Evolutionary conservation across 169 alveolate genomes (phyloP).

Genomic region (Plasmodium vivax): DNA sequence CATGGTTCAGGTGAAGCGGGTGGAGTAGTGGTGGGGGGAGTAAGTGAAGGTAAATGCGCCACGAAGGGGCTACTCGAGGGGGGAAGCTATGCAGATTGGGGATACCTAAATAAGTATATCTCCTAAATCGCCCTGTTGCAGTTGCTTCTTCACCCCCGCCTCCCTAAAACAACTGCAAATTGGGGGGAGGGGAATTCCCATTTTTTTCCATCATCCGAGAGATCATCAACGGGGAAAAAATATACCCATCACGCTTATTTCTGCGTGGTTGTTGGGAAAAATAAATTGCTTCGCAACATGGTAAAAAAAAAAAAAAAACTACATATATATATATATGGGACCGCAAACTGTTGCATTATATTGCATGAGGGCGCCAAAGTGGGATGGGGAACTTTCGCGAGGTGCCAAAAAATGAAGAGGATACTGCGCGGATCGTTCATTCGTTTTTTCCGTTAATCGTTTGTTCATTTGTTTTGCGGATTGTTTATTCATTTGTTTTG

Average conservation of each 20-base stretch:
- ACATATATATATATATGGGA: not conserved
- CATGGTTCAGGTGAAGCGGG: constrained; percentile 84
- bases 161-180: not conserved
- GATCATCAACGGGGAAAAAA: not conserved
- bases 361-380: not conserved
- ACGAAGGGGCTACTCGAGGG: not conserved
- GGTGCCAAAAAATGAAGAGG: not conserved
- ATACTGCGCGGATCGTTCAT: not conserved
- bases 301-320: not conserved
- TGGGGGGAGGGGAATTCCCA: not conserved
- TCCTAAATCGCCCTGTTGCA: not conserved
- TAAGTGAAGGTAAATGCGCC: not conserved
- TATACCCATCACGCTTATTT: not conserved
- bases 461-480: no score
- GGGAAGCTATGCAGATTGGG: not conserved
- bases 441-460: no score
- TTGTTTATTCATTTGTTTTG: not conserved
- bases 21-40: not conserved
- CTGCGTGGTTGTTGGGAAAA: not conserved
- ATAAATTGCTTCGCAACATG: not conserved
- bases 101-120: not conserved
- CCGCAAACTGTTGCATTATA: not conserved
- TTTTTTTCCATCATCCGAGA: not conserved
- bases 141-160: not conserved
- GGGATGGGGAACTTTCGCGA: not conserved